Conservation (phyloP, 306 rosid species). For the Prunus dulcis region DNA sequence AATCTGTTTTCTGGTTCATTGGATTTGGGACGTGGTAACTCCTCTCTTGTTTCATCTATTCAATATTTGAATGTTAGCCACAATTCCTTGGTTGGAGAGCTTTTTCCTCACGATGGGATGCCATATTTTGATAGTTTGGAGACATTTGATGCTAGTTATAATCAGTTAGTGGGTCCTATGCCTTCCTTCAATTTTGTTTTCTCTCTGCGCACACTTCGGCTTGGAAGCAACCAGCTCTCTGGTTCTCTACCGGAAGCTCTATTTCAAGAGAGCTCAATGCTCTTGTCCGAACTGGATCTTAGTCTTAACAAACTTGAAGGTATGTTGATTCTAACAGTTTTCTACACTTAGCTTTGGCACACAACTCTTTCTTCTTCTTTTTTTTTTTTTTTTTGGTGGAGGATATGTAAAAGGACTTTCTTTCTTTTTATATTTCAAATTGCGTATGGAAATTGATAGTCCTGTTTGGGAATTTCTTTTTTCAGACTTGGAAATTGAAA, state of each 20-base stretch:
- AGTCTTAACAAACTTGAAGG: constrained; percentile 76
- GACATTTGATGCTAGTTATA: constrained; percentile 74
- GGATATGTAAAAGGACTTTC: background rate
- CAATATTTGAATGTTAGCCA: constrained; percentile 58
- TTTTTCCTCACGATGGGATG: constrained; percentile 76
- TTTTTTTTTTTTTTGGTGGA: no score
- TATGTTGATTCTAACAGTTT: constrained; percentile 6
- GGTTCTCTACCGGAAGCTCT: constrained; percentile 65
- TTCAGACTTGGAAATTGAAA: background rate
- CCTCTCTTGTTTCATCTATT: constrained; percentile 52
- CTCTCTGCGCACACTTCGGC: constrained; percentile 65
- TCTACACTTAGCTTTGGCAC: background rate
- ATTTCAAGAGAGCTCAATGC: constrained; percentile 66
- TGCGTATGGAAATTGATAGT: background rate
- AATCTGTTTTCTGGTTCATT: constrained; percentile 63
- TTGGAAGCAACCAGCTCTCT: constrained; percentile 55
- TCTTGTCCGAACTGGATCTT: constrained; percentile 74
- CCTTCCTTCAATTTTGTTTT: constrained; percentile 69
- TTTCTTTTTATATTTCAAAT: background rate
- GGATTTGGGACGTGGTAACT: constrained; percentile 59
- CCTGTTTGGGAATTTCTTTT: background rate
- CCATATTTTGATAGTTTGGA: constrained; percentile 77
- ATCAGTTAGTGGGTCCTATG: constrained; percentile 55
- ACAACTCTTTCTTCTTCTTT: background rate
- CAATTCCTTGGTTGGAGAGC: constrained; percentile 63